These are phyloP conservation scores for Tulasnella sp. DNA, from an alignment of 768 basidiomycete species.

Conservation along the genomic window DNA sequence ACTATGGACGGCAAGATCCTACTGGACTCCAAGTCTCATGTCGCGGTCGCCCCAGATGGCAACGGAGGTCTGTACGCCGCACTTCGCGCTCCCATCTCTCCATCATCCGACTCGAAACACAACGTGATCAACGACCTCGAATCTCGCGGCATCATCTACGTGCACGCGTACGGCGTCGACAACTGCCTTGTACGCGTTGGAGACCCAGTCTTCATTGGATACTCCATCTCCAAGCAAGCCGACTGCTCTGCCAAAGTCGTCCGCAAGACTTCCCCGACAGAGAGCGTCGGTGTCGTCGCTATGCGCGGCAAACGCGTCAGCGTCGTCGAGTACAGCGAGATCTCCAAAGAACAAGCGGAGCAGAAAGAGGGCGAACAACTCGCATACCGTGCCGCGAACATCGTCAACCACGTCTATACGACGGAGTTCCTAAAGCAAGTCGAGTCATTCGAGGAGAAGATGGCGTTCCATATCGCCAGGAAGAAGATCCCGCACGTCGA, in stretches of 20 bases:
- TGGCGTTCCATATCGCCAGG: constrained; percentile 94
- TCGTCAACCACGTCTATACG: constrained; percentile 97
- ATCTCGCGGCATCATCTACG: constrained; percentile 65
- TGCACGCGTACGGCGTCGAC: constrained; percentile 96
- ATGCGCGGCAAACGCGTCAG: constrained; percentile 70
- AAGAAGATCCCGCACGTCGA: constrained; percentile 92
- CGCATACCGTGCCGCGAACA: constrained; percentile 89
- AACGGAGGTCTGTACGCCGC: constrained; percentile 97
- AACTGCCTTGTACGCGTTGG: constrained; percentile 97
- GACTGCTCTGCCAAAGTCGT: constrained; percentile 96
- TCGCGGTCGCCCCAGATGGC: constrained; percentile 96
- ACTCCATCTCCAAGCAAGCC: constrained; percentile 77
- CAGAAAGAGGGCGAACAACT: constrained; percentile 68
- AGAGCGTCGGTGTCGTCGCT: constrained; percentile 93
- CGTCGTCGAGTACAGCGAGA: constrained; percentile 97
- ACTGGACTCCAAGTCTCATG: constrained; percentile 61
- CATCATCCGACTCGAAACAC: constrained; percentile 39
- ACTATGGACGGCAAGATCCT: constrained; percentile 90
- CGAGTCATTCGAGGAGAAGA: constrained; percentile 70
- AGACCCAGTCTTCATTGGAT: constrained; percentile 94
- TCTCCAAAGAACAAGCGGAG: constrained; percentile 78
- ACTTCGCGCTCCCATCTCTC: constrained; percentile 62
- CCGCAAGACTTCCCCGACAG: constrained; percentile 72
- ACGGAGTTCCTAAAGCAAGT: constrained; percentile 69
- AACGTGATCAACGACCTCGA: constrained; percentile 80